These are phyloP conservation scores for Solidago caesia DNA, from an alignment of 129 eudicot genomes.

Conservation along the genomic window DNA sequence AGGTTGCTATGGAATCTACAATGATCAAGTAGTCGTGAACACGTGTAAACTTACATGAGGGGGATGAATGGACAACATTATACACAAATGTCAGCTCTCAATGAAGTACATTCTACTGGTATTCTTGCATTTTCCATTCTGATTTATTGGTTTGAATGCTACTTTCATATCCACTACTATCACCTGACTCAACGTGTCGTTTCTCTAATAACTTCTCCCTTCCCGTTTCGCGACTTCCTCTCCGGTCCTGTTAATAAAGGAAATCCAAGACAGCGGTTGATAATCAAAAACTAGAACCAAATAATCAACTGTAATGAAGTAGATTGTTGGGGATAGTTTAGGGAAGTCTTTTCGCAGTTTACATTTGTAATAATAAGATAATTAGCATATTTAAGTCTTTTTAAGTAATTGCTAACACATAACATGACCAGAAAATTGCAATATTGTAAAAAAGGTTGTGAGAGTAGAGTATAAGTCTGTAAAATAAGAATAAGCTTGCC, in stretches of 20 bases:
- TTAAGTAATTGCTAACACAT: background rate
- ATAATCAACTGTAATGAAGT: background rate
- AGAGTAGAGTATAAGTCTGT: background rate
- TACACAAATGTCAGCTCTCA: constrained; percentile 27
- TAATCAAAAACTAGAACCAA: background rate
- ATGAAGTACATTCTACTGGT: constrained; percentile 11
- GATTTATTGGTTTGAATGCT: constrained; percentile 55
- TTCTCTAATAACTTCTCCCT: constrained; percentile 51
- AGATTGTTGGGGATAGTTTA: background rate
- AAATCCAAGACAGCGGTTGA: constrained; percentile 3
- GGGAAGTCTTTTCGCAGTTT: background rate
- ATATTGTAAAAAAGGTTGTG: background rate
- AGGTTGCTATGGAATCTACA: constrained; percentile 28
- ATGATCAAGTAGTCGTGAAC: constrained; percentile 20
- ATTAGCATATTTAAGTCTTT: background rate
- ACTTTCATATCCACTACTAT: constrained; percentile 90
- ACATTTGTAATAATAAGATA: background rate
- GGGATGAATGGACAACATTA: constrained; percentile 26
- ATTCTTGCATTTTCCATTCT: constrained; percentile 50
- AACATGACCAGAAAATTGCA: background rate
- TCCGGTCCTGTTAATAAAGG: constrained; percentile 52
- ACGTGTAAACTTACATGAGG: constrained; percentile 28
- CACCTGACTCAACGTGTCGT: constrained; percentile 64
- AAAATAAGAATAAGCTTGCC: background rate
- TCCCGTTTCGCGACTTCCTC: constrained; percentile 53